A percentile compares a stretch with the other conserved stretches of the same genome.
These are phyloP conservation scores for Hypomyces perniciosus DNA, from an alignment of 2,329 filamentous ascomycete species.

Conservation along the genomic window DNA sequence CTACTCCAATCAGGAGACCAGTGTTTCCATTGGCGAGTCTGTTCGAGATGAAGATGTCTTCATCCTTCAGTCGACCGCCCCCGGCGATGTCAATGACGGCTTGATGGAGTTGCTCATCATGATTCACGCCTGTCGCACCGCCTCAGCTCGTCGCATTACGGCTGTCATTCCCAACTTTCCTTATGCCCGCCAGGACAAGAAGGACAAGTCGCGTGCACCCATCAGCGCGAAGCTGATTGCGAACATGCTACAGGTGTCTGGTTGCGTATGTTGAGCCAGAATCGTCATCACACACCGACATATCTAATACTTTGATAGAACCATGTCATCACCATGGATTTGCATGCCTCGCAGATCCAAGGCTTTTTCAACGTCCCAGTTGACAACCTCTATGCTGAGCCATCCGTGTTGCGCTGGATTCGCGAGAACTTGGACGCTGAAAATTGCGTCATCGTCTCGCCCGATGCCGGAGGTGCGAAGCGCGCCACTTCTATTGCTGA, in stretches of 20 bases:
- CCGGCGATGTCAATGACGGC: slow-evolving; percentile 95
- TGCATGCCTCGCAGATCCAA: slow-evolving; percentile 89
- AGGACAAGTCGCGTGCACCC: slow-evolving; percentile 87
- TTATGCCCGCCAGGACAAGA: slow-evolving; percentile 96
- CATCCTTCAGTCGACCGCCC: slow-evolving; percentile 90
- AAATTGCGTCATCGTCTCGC: slow-evolving; percentile 89
- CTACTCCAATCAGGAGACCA: slow-evolving; percentile 82
- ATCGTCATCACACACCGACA: neutral
- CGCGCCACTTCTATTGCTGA: slow-evolving; percentile 90
- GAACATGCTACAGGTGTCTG: slow-evolving; percentile 94
- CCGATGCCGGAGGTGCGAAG: slow-evolving; percentile 92
- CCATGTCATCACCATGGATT: slow-evolving; percentile 84
- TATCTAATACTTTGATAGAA: slow-evolving; percentile 24
- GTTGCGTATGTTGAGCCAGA: slow-evolving; percentile 47
- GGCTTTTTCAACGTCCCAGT: slow-evolving; percentile 85
- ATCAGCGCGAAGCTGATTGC: slow-evolving; percentile 95
- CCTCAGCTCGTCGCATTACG: slow-evolving; percentile 78
- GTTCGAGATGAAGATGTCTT: slow-evolving; percentile 98
- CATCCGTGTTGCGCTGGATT: slow-evolving; percentile 87
- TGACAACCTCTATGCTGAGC: slow-evolving; percentile 85
- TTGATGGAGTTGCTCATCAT: slow-evolving; percentile 98
- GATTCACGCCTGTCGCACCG: slow-evolving; percentile 80
- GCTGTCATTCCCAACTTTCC: slow-evolving; percentile 95
- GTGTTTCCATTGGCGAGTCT: slow-evolving; percentile 90
- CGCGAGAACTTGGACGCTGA: slow-evolving; percentile 73